phyloP scores from a whole-genome alignment of 208 protist genomes.

The Wallacemonas sp. region DNA sequence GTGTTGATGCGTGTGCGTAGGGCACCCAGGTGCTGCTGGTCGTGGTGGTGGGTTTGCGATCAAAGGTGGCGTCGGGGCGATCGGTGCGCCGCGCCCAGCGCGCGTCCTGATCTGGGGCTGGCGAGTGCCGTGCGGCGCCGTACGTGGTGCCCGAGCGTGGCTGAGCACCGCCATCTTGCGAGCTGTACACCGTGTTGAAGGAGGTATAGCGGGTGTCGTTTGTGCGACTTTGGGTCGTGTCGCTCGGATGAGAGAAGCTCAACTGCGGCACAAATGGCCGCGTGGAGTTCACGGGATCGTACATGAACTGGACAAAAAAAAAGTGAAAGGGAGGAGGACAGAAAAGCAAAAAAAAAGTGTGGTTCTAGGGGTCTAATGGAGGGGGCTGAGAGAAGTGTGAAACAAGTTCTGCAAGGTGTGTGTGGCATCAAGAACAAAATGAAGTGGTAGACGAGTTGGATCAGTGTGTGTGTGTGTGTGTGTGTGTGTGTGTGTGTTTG shows the following conservation, averaged over 20 bases:
- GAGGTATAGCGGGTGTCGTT: slow-evolving; percentile 9
- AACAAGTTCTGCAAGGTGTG: no score
- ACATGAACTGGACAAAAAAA: slow-evolving; percentile 6
- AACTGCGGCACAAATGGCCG: slow-evolving; percentile 13
- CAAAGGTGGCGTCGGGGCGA: no score
- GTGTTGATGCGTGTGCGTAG: no score
- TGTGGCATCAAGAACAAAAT: background rate
- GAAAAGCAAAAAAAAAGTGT: slow-evolving; percentile 11
- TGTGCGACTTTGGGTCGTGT: background rate
- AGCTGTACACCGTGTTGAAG: slow-evolving; percentile 15
- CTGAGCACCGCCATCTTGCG: background rate
- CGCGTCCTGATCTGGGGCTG: no score
- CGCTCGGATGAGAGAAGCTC: background rate
- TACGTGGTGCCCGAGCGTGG: no score
- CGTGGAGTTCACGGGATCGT: slow-evolving; percentile 15
- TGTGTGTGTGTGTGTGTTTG: no score
- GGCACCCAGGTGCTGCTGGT: no score
- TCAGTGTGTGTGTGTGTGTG: no score
- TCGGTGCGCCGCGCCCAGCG: no score
- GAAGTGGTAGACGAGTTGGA: background rate
- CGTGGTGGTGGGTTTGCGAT: background rate
- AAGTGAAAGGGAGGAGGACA: background rate
- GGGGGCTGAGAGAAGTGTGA: background rate
- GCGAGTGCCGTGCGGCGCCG: no score
- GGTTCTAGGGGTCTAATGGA: slow-evolving; percentile 5